Base-by-base conservation (phyloP, 208 protist species). In the Crithidia mellificae region DNA sequence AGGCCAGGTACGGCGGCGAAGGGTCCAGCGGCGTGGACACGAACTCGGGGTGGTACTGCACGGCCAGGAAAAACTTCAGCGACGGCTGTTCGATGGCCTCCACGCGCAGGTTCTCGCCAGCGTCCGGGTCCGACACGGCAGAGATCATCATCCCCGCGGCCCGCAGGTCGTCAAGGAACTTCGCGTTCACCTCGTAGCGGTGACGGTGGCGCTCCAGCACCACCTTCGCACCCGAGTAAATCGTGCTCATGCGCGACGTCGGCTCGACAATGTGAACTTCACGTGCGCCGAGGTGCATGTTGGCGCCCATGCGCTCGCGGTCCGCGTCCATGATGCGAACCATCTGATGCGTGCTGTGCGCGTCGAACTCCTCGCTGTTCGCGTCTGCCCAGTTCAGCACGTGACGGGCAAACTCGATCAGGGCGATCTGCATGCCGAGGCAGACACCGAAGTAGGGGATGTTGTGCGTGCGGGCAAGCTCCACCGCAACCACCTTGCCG, bases 31-130 rank as follows among this genome's bases (percentile, higher is more conserved):
- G 97, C 12, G 96, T 87, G 4, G 95, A 96, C 53, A 97, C 88
- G 80, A 99, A 99, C 88, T 99, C 98, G 27, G 99, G 99, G 68
- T 99, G 99, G 83, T 95, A 99, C 80, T 99, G 98, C 63, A 96
- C 87, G 2, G 94, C 98, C 20, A 99, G 62, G 83, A 97, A 98
- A 79, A 97, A 98, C 49, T 76, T 80, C 11, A 90, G 70, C 12
- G 72, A 57, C n/a, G 83, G 84, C 24, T 87, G 55, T 72, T 97
- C 92, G 41, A 97, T 92, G 4, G 90, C 86, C 81, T 97, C 92
- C 41, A 97, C 87, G n/a, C 93, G 88, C 69, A 85, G 63, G 57
- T 98, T 89, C 67, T 89, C 95, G 34, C 98, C 94, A 32, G 92
- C 72, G 36, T 81, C 71, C 12, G 88, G 83, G 55, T 96, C 87